These are phyloP conservation scores for Oryza rufipogon DNA, from an alignment of 176 grass and related monocot species.

Conservation along the genomic window DNA sequence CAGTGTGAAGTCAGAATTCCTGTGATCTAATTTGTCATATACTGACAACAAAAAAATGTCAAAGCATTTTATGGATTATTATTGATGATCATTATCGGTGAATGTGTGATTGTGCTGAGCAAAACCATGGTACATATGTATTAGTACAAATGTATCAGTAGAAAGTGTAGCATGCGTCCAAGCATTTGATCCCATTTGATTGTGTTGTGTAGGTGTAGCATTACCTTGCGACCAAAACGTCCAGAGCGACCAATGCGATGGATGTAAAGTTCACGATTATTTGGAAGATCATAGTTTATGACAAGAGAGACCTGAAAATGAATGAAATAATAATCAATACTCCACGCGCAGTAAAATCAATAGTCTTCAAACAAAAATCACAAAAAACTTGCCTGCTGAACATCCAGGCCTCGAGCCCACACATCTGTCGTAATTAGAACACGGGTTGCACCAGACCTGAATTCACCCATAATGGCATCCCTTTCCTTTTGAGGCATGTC, in stretches of 20 bases:
- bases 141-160: background rate
- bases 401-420: constrained; percentile 88
- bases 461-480: constrained; percentile 85
- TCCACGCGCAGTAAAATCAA: background rate
- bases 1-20: background rate
- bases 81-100: background rate
- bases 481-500: constrained; percentile 98
- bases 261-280: constrained; percentile 98
- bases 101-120: background rate
- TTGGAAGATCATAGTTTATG: constrained; percentile 96
- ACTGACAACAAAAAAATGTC: background rate
- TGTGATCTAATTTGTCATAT: background rate
- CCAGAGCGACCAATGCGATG: constrained; percentile 81
- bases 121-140: background rate
- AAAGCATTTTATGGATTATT: background rate
- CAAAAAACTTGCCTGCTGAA: constrained; percentile 70
- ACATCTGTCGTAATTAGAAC: constrained; percentile 94
- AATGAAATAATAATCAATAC: background rate
- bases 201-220: background rate
- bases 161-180: background rate
- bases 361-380: constrained; percentile 13
- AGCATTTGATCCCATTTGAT: no score
- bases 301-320: constrained; percentile 90
- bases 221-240: constrained; percentile 87
- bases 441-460: constrained; percentile 75